Percentiles rank a stretch among this genome's conserved stretches.
These are phyloP conservation scores for Xylaria cubensis DNA, from an alignment of 495 filamentous ascomycete genomes.

Conservation along the genomic window DNA sequence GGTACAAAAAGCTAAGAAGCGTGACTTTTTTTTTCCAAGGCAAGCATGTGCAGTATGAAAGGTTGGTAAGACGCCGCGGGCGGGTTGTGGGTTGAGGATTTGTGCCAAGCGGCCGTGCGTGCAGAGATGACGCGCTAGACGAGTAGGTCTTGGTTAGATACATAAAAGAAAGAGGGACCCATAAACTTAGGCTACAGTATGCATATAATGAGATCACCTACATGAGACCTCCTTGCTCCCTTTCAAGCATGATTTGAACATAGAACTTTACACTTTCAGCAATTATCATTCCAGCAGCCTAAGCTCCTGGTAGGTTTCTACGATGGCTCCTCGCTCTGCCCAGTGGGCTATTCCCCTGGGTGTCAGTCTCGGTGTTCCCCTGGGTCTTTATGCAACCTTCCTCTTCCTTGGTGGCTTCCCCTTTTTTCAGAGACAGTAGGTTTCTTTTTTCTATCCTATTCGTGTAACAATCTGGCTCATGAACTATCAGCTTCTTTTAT, in stretches of 20 bases:
- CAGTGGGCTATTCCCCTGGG: constrained; percentile 37
- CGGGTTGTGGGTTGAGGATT: background rate
- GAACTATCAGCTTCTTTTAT: constrained; percentile 70
- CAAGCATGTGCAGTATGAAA: background rate
- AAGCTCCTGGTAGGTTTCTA: background rate
- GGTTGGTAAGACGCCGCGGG: background rate
- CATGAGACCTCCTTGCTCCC: background rate
- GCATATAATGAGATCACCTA: background rate
- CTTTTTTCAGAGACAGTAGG: constrained; percentile 66
- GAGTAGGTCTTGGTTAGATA: constrained; percentile 1
- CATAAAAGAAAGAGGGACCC: background rate
- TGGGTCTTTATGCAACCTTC: constrained; percentile 53
- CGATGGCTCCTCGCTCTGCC: constrained; percentile 31
- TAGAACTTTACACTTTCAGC: background rate
- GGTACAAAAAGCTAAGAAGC: background rate
- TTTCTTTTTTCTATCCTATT: background rate
- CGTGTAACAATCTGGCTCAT: background rate
- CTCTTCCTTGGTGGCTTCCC: constrained; percentile 54
- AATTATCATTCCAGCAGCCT: background rate
- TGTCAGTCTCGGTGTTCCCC: constrained; percentile 46
- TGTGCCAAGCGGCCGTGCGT: background rate
- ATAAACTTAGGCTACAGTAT: background rate
- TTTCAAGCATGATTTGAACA: background rate
- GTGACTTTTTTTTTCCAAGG: constrained; percentile 4
- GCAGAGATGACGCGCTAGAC: constrained; percentile 4